Percentiles rank a stretch among this genome's conserved stretches.
These are phyloP conservation scores for Lippia alba DNA, from an alignment of 305 asterid genomes.

Conservation along the genomic window DNA sequence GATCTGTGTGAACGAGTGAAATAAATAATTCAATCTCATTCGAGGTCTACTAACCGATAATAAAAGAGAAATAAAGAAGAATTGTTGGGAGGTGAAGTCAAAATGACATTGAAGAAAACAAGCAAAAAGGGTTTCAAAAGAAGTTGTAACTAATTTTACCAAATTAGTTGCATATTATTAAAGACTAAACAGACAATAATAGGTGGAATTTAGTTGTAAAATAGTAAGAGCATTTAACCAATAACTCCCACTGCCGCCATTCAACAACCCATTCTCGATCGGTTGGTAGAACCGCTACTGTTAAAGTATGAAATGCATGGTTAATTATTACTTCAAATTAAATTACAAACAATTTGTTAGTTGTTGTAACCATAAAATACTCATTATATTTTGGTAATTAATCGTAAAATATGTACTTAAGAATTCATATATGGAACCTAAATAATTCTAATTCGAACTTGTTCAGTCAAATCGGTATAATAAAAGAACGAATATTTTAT, in stretches of 20 bases:
- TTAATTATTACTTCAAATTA: not conserved
- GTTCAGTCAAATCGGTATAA: too few relatives aligned
- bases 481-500: too few relatives aligned
- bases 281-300: constrained; percentile 12
- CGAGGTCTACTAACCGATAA: not conserved
- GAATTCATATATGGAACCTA: too few relatives aligned
- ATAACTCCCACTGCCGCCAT: constrained; percentile 17
- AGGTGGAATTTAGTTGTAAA: constrained; percentile 50
- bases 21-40: too few relatives aligned
- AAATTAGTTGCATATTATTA: constrained; percentile 34
- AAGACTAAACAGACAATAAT: constrained; percentile 31
- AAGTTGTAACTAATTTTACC: constrained; percentile 61
- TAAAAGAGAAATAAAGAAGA: constrained; percentile 9
- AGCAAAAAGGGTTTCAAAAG: constrained; percentile 27
- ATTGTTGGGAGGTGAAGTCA: constrained; percentile 25
- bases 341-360: too few relatives aligned
- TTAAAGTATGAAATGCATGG: not conserved
- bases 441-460: too few relatives aligned
- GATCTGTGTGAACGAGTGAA: not conserved
- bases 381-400: too few relatives aligned
- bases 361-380: too few relatives aligned
- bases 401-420: too few relatives aligned
- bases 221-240: constrained; percentile 12
- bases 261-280: not conserved
- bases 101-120: constrained; percentile 24